These are phyloP conservation scores for Talaromyces islandicus DNA, from an alignment of 2,329 filamentous ascomycete genomes.

Conservation along the genomic window DNA sequence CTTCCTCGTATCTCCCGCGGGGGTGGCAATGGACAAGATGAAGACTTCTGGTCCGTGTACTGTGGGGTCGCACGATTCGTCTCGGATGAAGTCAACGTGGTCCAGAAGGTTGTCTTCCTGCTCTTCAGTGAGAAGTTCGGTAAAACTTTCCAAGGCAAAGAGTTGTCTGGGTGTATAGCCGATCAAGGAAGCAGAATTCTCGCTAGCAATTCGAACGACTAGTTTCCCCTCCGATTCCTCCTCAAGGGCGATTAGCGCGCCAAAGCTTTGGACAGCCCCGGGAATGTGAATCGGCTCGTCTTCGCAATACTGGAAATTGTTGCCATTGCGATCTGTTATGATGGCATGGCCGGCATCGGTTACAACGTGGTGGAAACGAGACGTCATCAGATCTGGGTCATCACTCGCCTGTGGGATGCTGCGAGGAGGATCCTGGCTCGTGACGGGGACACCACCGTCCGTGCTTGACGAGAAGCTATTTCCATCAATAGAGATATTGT, in stretches of 20 bases:
- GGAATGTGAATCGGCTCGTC: constrained; percentile 88
- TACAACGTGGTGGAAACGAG: constrained; percentile 71
- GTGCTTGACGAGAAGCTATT: constrained; percentile 10
- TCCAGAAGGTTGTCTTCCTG: constrained; percentile 78
- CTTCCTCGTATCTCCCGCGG: constrained; percentile 54
- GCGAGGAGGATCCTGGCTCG: constrained; percentile 13
- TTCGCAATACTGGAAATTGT: constrained; percentile 71
- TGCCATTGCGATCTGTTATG: constrained; percentile 70
- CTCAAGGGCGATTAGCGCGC: constrained; percentile 66
- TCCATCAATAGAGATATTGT: constrained; percentile 13
- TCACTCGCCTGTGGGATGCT: constrained; percentile 35
- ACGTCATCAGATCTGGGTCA: constrained; percentile 52
- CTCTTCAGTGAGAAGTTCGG: constrained; percentile 78
- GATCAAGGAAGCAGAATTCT: constrained; percentile 70
- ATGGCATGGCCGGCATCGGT: constrained; percentile 75
- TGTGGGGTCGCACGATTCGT: constrained; percentile 70
- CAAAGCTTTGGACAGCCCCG: constrained; percentile 76
- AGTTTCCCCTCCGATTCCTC: constrained; percentile 65
- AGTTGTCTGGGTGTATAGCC: constrained; percentile 72
- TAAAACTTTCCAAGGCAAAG: constrained; percentile 68
- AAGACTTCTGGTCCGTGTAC: constrained; percentile 82
- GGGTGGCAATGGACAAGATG: constrained; percentile 63
- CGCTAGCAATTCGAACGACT: constrained; percentile 67
- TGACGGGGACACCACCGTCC: constrained; percentile 12
- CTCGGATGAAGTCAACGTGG: constrained; percentile 80